phyloP scores from a whole-genome alignment of 75 land plant species.

The Pinus tabuliformis region DNA sequence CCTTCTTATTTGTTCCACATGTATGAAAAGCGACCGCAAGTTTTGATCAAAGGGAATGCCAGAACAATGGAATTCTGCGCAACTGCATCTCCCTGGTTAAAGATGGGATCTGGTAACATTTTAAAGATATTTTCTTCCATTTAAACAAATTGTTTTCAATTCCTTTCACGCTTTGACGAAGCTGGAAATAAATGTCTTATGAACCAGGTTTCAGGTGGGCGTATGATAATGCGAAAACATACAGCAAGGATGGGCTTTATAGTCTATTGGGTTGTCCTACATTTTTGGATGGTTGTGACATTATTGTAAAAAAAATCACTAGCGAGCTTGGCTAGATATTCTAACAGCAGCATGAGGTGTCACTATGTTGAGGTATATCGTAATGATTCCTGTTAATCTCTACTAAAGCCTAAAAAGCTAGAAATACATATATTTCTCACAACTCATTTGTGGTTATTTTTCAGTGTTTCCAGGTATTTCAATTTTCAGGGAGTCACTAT shows the following conservation, averaged over 20 bases:
- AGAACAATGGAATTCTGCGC: too few species aligned
- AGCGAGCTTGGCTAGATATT: not conserved
- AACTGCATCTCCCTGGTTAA: too few species aligned
- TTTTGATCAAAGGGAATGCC: too few species aligned
- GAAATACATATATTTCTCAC: not conserved
- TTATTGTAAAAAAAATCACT: conserved; percentile 27
- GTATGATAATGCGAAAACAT: conserved; percentile 89
- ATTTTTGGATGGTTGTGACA: conserved; percentile 63
- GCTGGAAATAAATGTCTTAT: conserved; percentile 2
- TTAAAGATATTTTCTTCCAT: not conserved
- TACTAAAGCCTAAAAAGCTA: too few species aligned
- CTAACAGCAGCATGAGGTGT: not conserved
- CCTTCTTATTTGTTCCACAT: too few species aligned
- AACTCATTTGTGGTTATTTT: not conserved
- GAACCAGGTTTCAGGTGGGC: conserved; percentile 58
- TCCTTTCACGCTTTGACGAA: not conserved
- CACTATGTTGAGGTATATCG: not conserved
- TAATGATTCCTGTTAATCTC: too few species aligned
- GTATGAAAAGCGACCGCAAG: too few species aligned
- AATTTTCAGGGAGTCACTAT: not conserved
- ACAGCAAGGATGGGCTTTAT: conserved; percentile 72
- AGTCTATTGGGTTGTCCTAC: conserved; percentile 83
- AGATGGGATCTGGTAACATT: conserved; percentile 90
- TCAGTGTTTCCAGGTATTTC: conserved; percentile 2
- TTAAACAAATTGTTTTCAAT: not conserved